phyloP scores from a whole-genome alignment of 2,329 filamentous ascomycete species.

The Endocalyx cinctus region DNA sequence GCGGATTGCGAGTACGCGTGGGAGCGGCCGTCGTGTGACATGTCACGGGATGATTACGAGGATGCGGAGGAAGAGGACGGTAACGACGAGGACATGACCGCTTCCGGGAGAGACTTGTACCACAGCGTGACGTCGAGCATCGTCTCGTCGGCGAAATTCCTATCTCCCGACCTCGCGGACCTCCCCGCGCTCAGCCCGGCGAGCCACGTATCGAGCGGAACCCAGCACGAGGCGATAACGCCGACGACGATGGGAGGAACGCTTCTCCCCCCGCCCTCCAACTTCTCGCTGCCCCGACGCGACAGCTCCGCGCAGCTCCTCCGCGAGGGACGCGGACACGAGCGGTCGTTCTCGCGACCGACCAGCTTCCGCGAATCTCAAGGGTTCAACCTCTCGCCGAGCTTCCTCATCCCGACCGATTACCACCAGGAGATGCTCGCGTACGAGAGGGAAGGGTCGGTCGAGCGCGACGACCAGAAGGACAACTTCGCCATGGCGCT shows the following conservation, averaged over 20 bases:
- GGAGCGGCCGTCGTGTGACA: conserved; percentile 53
- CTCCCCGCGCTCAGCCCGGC: conserved; percentile 46
- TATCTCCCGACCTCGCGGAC: conserved; percentile 34
- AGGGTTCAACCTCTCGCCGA: conserved; percentile 56
- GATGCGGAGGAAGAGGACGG: conserved; percentile 19
- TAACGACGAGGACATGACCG: conserved; percentile 9
- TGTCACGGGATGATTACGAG: conserved; percentile 18
- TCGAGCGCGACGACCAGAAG: conserved; percentile 30
- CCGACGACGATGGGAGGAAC: conserved; percentile 33
- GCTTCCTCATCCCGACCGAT: conserved; percentile 57
- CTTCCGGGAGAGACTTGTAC: neutral
- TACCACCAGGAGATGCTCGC: conserved; percentile 51
- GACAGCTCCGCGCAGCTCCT: conserved; percentile 28
- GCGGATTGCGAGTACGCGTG: conserved; percentile 64
- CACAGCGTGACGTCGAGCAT: neutral
- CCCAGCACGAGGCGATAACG: conserved; percentile 40
- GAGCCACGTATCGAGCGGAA: conserved; percentile 39
- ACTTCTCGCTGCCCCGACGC: conserved; percentile 47
- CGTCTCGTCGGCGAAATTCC: conserved; percentile 10
- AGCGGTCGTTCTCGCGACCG: conserved; percentile 40
- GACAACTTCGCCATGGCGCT: conserved; percentile 28
- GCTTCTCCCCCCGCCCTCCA: conserved; percentile 36
- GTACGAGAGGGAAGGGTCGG: conserved; percentile 28
- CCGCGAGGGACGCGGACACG: conserved; percentile 29
- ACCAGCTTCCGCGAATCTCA: conserved; percentile 56